phyloP scores from a whole-genome alignment of 768 basidiomycete genomes.

The Leccinum truebloodii region DNA sequence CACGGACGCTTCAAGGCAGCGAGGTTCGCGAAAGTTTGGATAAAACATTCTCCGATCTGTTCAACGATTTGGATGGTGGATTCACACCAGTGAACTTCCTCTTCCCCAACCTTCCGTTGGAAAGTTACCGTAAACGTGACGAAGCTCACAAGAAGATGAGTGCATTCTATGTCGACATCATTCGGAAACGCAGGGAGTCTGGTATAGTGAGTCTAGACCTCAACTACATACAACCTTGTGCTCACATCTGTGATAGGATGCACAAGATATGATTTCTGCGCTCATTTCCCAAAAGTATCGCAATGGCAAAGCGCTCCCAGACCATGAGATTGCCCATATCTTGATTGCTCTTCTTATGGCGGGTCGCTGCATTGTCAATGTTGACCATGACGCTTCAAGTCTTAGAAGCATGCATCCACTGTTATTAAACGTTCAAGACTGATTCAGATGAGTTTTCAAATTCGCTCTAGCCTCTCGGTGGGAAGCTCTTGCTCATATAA shows the following conservation, averaged over 20 bases:
- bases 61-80: conserved; percentile 89
- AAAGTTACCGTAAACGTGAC: conserved; percentile 77
- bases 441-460: too few species aligned
- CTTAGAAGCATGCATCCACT: too few species aligned
- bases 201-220: conserved; percentile 37
- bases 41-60: conserved; percentile 82
- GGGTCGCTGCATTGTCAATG: conserved; percentile 39
- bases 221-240: not conserved
- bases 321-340: conserved; percentile 96
- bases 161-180: conserved; percentile 88
- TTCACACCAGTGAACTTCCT: conserved; percentile 96
- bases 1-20: conserved; percentile 88
- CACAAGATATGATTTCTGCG: conserved; percentile 91
- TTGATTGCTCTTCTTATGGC: conserved; percentile 99
- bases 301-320: conserved; percentile 70
- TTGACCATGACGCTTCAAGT: too few species aligned
- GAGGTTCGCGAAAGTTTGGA: conserved; percentile 82
- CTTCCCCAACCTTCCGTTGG: conserved; percentile 90
- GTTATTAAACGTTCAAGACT: too few species aligned
- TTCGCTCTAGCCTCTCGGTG: too few species aligned
- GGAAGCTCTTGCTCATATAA: too few species aligned
- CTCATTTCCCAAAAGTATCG: conserved; percentile 85
- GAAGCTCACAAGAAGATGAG: conserved; percentile 75
- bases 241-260: conserved; percentile 46
- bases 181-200: conserved; percentile 64